Base-by-base conservation (phyloP, 805 yeast genomes). In the Kurtzmaniella cleridarum region DNA sequence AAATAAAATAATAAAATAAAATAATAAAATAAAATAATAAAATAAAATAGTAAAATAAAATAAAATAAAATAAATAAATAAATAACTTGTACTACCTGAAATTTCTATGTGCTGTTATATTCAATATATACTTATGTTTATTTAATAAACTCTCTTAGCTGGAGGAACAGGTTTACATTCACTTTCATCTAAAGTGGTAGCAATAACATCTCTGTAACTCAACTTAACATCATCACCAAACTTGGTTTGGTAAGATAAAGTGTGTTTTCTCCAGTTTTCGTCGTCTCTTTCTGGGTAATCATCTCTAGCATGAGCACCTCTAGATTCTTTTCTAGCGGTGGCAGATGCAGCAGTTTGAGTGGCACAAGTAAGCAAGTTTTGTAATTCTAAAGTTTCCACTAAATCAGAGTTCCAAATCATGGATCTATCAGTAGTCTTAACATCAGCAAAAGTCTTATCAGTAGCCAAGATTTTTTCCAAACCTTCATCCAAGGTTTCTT, bases 281-380 rank as follows among this genome's bases (percentile, higher is more conserved):
- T 91, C 98, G 61, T 91, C 96, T 79, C 98, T 88, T 47, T 79
- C 81, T 57, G 95, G 97, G 73, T 68, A 90, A 66, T 91, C 98
- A 69, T 91, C 98, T 75, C 98, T 84, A 43, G 98, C 97, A 61
- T 91, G 98, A 36, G 98, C 98, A 73, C 98, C 98, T 75, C 98
- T 87, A 29, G 97, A 89, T 73, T 91, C 98, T 58, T 75, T 82
- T 76, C 98, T 87, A 41, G 88, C 95, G 46, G 93, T 89, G 38
- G 98, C 98, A 46, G 95, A 78, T 49, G 71, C 72, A 27, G 98
- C 98, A 38, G 97, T 90, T 75, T 93, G 98, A 48, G 83, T 80
- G 45, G 98, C 98, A 75, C 97, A 88, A 37, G 98, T 90, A 64
- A 91, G 76, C 75, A 91, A 77, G 81, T 91, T 91, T 69, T 90